Evolutionary conservation across 2,329 filamentous ascomycete genomes (phyloP), one percentile per base, ranked within the genome.

Genomic region (Microcyclospora tardicrescens): DNA sequence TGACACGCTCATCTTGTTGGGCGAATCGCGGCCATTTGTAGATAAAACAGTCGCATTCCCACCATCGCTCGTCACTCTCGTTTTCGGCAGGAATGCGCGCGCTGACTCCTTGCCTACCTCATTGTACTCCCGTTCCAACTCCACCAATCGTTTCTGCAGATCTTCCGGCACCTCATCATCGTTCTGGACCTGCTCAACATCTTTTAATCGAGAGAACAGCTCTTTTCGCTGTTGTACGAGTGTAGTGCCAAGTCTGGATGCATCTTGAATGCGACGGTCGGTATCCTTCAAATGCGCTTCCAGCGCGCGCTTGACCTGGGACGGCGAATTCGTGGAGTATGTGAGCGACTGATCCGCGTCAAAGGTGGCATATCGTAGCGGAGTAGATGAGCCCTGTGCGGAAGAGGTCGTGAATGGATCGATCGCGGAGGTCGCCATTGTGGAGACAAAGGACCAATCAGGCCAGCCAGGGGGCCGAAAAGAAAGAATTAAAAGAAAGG

Each of bases 51-150:
- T 59, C 15, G 60, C 54, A 37, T 42, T 35, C 13, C 41, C 41
- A 28, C 58, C 54, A 35, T 48, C 51, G 33, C 47, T 47, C 35
- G 37, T 49, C 32, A 46, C 50, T 39, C 43, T 50, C 9, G 73
- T 68, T 59, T 86, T 86, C 50, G 91, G 91, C 28, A 96, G 65
- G 58, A 95, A 89, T 2, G 84, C 86, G 47, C 89, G 75, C 33
- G 89, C 85, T 35, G 83, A 91, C 59, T 96, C 89, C 45, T 81
- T 74, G 10, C 87, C 86, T 34, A 96, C 79, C 56, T 95, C 87
- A 59, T 93, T 89, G 65, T 93, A 96, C 55, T 98, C 91, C 60
- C 77, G 84, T 61, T 98, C 91, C 43, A 98, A 77, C 46, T 93
- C 86, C 11, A 77, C 71, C 38, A 98, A 72, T 62, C 83, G 86